These are phyloP conservation scores for Phytophthora kernoviae DNA, from an alignment of 352 stramenopile species.

Conservation along the genomic window DNA sequence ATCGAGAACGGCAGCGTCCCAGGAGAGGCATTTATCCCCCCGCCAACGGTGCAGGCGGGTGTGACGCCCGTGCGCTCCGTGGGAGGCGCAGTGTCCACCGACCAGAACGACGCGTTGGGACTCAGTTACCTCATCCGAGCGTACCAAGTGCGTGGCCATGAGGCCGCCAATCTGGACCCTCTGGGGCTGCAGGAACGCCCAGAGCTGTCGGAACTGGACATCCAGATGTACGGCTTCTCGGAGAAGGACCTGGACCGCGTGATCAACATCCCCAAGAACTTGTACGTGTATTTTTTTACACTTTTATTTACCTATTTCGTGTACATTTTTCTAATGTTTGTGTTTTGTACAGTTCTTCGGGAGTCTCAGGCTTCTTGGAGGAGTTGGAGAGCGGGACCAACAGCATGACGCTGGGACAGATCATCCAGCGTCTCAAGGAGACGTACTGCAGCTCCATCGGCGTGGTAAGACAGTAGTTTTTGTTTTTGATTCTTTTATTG, in stretches of 20 bases:
- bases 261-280: slow-evolving; percentile 88
- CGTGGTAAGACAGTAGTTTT: slow-evolving; percentile 61
- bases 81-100: slow-evolving; percentile 36
- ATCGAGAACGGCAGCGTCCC: slow-evolving; percentile 80
- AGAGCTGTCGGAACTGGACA: slow-evolving; percentile 86
- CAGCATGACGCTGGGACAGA: slow-evolving; percentile 94
- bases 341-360: slow-evolving; percentile 58
- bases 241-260: slow-evolving; percentile 89
- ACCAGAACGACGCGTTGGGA: slow-evolving; percentile 86
- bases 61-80: slow-evolving; percentile 69
- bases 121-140: slow-evolving; percentile 97
- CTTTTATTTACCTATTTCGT: slow-evolving; percentile 12
- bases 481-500: slow-evolving; percentile 7
- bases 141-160: slow-evolving; percentile 97
- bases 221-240: slow-evolving; percentile 93
- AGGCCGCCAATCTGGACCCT: slow-evolving; percentile 96
- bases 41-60: slow-evolving; percentile 75
- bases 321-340: slow-evolving; percentile 10
- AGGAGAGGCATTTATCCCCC: slow-evolving; percentile 84
- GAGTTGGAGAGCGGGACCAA: slow-evolving; percentile 70
- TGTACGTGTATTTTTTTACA: slow-evolving; percentile 48
- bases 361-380: slow-evolving; percentile 90
- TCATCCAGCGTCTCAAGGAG: slow-evolving; percentile 93
- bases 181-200: slow-evolving; percentile 86
- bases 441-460: slow-evolving; percentile 98